phyloP scores from a whole-genome alignment of 2,329 filamentous ascomycete genomes.

The Aspergillus novofumigatus region DNA sequence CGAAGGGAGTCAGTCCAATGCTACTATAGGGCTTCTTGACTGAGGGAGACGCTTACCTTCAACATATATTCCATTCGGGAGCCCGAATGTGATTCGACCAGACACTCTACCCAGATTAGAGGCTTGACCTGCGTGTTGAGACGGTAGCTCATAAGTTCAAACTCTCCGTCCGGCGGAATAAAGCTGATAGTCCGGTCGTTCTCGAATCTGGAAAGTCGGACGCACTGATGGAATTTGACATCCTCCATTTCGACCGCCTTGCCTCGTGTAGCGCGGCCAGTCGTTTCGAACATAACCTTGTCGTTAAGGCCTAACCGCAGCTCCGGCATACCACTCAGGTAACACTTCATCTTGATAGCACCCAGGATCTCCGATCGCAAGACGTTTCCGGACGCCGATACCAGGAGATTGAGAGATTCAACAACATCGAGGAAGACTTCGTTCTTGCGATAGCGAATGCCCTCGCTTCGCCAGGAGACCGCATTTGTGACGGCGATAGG shows the following conservation, averaged over 20 bases:
- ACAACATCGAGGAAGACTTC: constrained; percentile 98
- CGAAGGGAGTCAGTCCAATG: constrained; percentile 1
- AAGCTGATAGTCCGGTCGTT: constrained; percentile 99
- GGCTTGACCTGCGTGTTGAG: constrained; percentile 98
- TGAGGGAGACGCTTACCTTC: constrained; percentile 52
- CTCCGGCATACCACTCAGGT: constrained; percentile 96
- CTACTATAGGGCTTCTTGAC: not conserved
- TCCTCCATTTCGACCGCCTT: constrained; percentile 99
- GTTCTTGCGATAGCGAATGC: constrained; percentile 97
- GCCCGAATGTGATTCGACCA: constrained; percentile 92
- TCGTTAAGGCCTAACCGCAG: constrained; percentile 91
- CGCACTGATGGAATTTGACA: constrained; percentile 98
- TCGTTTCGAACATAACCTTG: constrained; percentile 99
- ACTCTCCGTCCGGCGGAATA: constrained; percentile 96
- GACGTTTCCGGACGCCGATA: constrained; percentile 91
- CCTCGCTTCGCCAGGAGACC: constrained; percentile 96
- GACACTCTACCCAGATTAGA: constrained; percentile 96
- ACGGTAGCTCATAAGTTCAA: constrained; percentile 98
- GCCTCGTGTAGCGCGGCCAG: constrained; percentile 84
- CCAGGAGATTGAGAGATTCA: constrained; percentile 91
- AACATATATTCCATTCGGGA: constrained; percentile 98
- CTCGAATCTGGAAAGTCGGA: constrained; percentile 90
- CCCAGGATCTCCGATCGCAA: constrained; percentile 93
- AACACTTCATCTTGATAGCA: constrained; percentile 99
- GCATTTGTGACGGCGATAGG: constrained; percentile 98